These are phyloP conservation scores for Chytriomyces sp. DNA, from an alignment of 192 early-diverging fungal species.

Conservation along the genomic window DNA sequence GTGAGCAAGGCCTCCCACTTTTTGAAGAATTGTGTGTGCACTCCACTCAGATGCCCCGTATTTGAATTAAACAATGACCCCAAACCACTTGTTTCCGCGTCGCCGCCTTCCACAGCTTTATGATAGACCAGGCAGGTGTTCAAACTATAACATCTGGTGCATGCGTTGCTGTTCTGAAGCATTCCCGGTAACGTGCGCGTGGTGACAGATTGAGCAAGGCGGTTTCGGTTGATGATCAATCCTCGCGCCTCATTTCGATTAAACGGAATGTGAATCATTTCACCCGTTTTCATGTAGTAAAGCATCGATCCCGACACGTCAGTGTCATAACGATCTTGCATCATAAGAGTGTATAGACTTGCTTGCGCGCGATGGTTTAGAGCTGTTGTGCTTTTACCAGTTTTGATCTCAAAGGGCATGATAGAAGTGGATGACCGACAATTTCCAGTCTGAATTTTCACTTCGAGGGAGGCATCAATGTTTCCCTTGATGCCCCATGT, in stretches of 20 bases:
- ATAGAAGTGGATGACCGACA: conserved; percentile 42
- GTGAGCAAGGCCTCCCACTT: conserved; percentile 79
- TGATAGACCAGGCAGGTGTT: conserved; percentile 76
- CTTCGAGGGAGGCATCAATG: conserved; percentile 67
- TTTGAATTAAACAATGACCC: conserved; percentile 64
- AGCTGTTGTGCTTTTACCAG: conserved; percentile 67
- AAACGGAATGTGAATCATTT: conserved; percentile 68
- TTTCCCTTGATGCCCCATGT: conserved; percentile 93
- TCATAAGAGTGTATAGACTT: conserved; percentile 79
- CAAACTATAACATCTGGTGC: conserved; percentile 69
- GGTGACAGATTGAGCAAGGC: conserved; percentile 65
- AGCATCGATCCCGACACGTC: conserved; percentile 72
- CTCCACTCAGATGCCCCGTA: conserved; percentile 62
- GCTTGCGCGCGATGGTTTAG: conserved; percentile 82
- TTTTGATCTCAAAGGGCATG: conserved; percentile 90
- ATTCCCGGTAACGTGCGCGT: conserved; percentile 68
- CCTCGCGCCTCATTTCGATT: conserved; percentile 70
- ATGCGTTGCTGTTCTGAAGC: conserved; percentile 64
- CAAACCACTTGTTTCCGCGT: conserved; percentile 57
- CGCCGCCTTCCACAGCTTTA: conserved; percentile 74
- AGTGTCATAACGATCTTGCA: conserved; percentile 81
- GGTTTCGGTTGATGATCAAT: conserved; percentile 78
- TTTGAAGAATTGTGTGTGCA: conserved; percentile 73
- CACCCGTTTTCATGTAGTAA: conserved; percentile 75
- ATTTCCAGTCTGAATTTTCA: conserved; percentile 35